Conservation (phyloP, 345 rosid genomes). For the Boechera retrofracta region DNA sequence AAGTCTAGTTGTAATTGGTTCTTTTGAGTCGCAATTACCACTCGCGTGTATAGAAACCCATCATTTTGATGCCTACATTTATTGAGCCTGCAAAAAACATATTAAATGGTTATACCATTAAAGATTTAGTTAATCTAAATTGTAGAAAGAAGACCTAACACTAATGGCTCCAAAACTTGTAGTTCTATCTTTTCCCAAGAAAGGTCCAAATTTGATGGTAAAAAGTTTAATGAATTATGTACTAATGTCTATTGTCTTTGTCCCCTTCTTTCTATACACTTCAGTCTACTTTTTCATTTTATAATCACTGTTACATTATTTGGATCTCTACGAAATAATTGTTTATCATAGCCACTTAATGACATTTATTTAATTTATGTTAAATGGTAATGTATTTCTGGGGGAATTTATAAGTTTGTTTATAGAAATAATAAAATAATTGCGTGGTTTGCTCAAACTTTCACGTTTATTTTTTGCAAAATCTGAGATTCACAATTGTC, state of each 20-base stretch:
- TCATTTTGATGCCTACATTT: slow-evolving; percentile 35
- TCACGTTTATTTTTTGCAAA: background rate
- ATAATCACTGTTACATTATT: slow-evolving; percentile 15
- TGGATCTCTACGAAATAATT: background rate
- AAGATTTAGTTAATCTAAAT: background rate
- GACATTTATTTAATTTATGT: too few species aligned
- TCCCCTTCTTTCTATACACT: slow-evolving; percentile 34
- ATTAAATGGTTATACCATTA: slow-evolving; percentile 1
- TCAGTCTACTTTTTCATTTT: slow-evolving; percentile 17
- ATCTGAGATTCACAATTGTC: background rate
- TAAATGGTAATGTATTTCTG: too few species aligned
- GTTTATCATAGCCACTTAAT: background rate
- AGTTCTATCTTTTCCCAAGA: slow-evolving; percentile 15
- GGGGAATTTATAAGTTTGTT: too few species aligned
- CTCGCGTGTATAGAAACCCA: slow-evolving; percentile 27
- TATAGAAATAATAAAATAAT: background rate
- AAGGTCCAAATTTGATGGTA: slow-evolving; percentile 19
- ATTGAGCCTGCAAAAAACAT: slow-evolving; percentile 39
- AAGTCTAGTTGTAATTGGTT: slow-evolving; percentile 2
- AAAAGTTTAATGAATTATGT: slow-evolving; percentile 4
- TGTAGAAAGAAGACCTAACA: too few species aligned
- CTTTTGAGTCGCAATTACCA: slow-evolving; percentile 10
- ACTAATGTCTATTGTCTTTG: slow-evolving; percentile 28
- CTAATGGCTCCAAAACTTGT: background rate
- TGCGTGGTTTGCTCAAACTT: background rate